Evolutionary conservation across 345 rosid genomes (phyloP), one percentile per base, ranked within the genome.

Genomic region (Leavenworthia alabamica): DNA sequence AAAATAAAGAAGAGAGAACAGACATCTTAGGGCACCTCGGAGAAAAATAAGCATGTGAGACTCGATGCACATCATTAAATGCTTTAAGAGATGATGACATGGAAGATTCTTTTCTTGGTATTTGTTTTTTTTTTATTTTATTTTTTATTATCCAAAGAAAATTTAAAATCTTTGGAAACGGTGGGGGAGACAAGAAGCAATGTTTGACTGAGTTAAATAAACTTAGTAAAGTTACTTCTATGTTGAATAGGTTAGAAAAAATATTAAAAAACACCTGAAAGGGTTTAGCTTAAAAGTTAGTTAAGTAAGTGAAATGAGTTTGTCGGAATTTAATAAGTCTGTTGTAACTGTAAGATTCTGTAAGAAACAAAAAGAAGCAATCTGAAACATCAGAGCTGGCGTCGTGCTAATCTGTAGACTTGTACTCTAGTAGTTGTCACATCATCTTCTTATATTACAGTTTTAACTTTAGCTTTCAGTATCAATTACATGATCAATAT

Each of bases 51-150:
- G 76, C 80, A 73, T 76, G 83, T 74, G 72, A 77, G 62, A 75
- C 69, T 66, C 86, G 60, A 83, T 79, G 83, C 78, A 69, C 29
- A 62, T 65, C 82, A 78, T 69, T 85, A 64, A 82, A 80, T 81
- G 83, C 75, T 69, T 71, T 60, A 16, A 7, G 41, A n/a, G n/a
- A n/a, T 66, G 81, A 72, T 78, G 83, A 79, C 79, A 68, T 79
- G 83, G 86, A 81, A 81, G 85, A 84, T 85, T 84, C 86, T 77
- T 57, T 81, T 75, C 77, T 82, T 61, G 85, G 78, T 73, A 75
- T 67, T 61, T 73, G 82, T 66, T 73, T 44, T 13, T 33, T 40
- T 41, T 53, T 35, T 8, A 1, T 7, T 23, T 31, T 26, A 10
- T 14, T 14, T 11, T 5, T 11, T 36, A 36, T 6, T 4, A n/a